Conservation (phyloP, 345 rosid genomes). For the Dipteronia sinensis region DNA sequence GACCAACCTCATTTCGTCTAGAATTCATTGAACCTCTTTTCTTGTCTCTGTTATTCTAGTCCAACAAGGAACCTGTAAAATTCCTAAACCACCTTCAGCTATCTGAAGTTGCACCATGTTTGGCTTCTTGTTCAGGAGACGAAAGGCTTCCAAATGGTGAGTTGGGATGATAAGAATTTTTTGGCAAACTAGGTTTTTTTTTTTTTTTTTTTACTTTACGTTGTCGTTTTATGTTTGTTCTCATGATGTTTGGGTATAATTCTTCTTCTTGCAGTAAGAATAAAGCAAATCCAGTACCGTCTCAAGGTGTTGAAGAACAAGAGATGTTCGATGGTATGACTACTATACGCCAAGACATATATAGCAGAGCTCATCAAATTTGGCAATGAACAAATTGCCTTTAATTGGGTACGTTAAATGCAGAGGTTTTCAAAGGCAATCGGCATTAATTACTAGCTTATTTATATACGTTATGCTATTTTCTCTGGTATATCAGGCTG, state of each 20-base stretch:
- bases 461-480: too few species aligned
- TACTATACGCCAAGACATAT: slow-evolving; percentile 59
- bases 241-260: neutral
- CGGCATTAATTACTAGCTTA: neutral
- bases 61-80: neutral
- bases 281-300: slow-evolving; percentile 60
- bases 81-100: neutral
- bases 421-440: too few species aligned
- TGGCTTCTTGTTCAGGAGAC: slow-evolving; percentile 67
- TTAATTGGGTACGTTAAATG: slow-evolving; percentile 64
- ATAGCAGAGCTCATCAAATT: slow-evolving; percentile 62
- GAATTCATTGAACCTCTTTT: too few species aligned
- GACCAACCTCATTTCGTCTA: too few species aligned
- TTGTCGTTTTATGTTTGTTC: neutral
- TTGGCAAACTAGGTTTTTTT: neutral
- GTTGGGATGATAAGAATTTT: neutral
- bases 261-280: slow-evolving; percentile 53
- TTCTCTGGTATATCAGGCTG: slow-evolving; percentile 42
- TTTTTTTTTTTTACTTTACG: neutral
- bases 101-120: slow-evolving; percentile 47
- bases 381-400: slow-evolving; percentile 53
- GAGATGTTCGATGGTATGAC: slow-evolving; percentile 58
- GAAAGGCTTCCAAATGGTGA: slow-evolving; percentile 81
- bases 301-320: slow-evolving; percentile 71
- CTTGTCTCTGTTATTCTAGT: neutral